Conservation (phyloP, 305 asterid species). For the Fraxinus ornus region DNA sequence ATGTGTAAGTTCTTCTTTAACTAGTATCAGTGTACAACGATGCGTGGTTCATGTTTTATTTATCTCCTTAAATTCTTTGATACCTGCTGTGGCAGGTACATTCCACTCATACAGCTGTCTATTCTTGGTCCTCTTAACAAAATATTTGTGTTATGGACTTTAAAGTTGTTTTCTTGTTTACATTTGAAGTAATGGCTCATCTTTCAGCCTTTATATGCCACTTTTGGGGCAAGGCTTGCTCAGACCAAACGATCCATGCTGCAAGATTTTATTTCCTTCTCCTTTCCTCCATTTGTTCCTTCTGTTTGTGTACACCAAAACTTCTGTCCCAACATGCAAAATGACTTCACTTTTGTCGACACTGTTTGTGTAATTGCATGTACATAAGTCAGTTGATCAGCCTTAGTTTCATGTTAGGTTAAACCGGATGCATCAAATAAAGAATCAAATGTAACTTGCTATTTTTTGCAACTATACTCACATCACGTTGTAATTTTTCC, state of each 20-base stretch:
- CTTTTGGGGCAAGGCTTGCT: background rate
- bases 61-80: background rate
- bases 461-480: background rate
- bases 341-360: background rate
- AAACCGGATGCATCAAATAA: background rate
- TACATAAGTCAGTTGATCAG: background rate
- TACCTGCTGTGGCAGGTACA: background rate
- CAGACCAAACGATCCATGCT: background rate
- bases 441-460: background rate
- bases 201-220: background rate
- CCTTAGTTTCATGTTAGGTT: background rate
- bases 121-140: background rate
- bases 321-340: background rate
- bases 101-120: background rate
- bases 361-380: background rate
- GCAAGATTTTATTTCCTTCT: background rate
- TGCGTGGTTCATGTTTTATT: background rate
- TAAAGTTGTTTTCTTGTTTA: background rate
- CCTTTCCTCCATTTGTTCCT: background rate
- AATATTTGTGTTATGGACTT: background rate
- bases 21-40: background rate
- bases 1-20: slow-evolving; percentile 53
- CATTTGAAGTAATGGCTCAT: background rate
- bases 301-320: background rate
- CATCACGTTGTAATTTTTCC: background rate